Evolutionary conservation across 164 flowering plant species (phyloP).

Genomic region (Euptelea pleiosperma): DNA sequence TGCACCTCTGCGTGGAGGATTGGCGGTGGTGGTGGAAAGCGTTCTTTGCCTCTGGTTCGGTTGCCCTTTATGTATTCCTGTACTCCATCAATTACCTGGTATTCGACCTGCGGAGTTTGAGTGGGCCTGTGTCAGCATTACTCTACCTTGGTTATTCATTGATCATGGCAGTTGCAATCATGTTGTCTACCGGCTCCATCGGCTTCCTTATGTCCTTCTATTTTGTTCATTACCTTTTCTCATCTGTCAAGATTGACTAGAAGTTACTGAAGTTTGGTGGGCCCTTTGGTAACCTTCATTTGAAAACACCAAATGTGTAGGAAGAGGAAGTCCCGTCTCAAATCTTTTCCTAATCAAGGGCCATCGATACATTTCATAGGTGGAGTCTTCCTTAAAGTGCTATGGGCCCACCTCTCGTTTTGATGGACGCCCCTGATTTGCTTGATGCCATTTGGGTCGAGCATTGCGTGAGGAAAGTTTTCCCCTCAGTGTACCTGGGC

Average conservation of each 20-base stretch:
- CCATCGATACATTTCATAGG: no score
- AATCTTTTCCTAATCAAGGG: no score
- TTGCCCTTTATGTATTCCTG: constrained; percentile 34
- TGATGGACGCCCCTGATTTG: no score
- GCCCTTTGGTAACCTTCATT: no score
- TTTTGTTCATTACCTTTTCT: constrained; percentile 42
- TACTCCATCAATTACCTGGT: constrained; percentile 37
- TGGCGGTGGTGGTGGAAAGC: constrained; percentile 54
- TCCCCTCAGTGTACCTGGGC: no score
- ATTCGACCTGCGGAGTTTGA: constrained; percentile 33
- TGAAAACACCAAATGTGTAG: background rate
- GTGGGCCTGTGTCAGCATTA: constrained; percentile 37
- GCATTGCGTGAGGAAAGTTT: no score
- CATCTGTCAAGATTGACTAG: constrained; percentile 37
- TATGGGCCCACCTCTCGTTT: no score
- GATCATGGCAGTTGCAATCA: constrained; percentile 35
- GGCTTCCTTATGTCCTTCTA: constrained; percentile 37
- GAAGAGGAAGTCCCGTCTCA: constrained; percentile 4
- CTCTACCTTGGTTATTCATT: constrained; percentile 38
- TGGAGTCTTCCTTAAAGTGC: no score
- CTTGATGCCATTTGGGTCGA: no score
- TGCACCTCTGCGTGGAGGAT: constrained; percentile 44
- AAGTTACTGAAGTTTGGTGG: no score
- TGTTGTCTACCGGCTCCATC: constrained; percentile 39
- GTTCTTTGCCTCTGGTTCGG: constrained; percentile 40